Base-by-base conservation (phyloP, 768 basidiomycete species). In the Auricularia cornea region DNA sequence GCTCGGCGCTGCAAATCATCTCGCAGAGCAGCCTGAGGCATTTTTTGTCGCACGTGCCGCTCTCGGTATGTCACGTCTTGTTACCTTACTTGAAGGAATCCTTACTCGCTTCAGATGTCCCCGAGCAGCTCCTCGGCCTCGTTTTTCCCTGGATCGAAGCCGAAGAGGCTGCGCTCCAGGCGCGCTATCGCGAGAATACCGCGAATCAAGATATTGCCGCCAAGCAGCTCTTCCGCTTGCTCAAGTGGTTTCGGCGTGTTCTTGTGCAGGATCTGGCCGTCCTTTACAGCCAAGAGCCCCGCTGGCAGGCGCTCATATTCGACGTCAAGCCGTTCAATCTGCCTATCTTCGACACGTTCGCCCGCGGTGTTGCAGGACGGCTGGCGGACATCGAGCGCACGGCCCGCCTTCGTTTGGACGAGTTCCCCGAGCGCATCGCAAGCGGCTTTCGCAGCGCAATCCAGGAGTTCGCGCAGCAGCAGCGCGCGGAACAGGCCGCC, bases 251-350 rank as follows among this genome's bases (percentile, higher is more conserved):
- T 0, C 70, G 66, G 8, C 59, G 28, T 2, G 67, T 77, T n/a
- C 64, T 78, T 1, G 68, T 78, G 3, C 74, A 78, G 68, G 76
- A 78, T 59, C 64, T 67, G 1, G 76, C 76, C 2, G 54, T 77
- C 23, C 65, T 78, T 0, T 75, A 61, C 40, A 31, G 41, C 0
- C 31, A 8, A 14, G 8, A 35, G 60, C 0, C 32, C 72, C 60
- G 72, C 74, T 1, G 23, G 67, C 3, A 51, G n/a, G n/a, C 63
- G 11, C 40, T 66, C 0, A 40, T 77, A 2, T 77, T 73, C 59
- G 60, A 67, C 1, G 73, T 60, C 38, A 28, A 67, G 1, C 73
- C 72, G 1, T 75, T 77, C 63, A 68, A 72, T 60, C 69, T 69
- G 1, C 40, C 31, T 0, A 5, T 30, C 2, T 76, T 76, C 33